These are phyloP conservation scores for Anthracocystis panici-leucophaei DNA, from an alignment of 1,284 basidiomycete genomes.

Conservation along the genomic window DNA sequence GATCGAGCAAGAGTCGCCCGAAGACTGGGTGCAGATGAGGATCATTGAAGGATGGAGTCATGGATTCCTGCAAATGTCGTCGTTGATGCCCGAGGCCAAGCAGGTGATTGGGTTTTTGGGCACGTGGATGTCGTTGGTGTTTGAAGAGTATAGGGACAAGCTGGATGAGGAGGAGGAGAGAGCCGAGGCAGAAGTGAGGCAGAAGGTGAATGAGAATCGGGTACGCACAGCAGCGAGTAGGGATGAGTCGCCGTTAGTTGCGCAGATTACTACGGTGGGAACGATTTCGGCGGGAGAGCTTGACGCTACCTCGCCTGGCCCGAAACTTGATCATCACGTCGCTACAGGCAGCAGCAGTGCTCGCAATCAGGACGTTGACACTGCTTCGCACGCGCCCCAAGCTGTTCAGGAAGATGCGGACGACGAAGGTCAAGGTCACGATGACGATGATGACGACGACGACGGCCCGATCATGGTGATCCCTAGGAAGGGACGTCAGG, in stretches of 20 bases:
- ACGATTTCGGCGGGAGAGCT: background rate
- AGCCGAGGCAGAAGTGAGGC: slow-evolving; percentile 23
- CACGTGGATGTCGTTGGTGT: slow-evolving; percentile 89
- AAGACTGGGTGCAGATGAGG: slow-evolving; percentile 93
- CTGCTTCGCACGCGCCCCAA: background rate
- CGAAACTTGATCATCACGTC: no score
- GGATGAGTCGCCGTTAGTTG: slow-evolving; percentile 7
- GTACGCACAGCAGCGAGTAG: slow-evolving; percentile 4
- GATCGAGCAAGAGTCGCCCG: slow-evolving; percentile 79
- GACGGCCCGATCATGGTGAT: slow-evolving; percentile 64
- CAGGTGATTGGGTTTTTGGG: slow-evolving; percentile 87
- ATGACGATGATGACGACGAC: slow-evolving; percentile 50
- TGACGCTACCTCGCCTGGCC: no score
- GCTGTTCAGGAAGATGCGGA: slow-evolving; percentile 24
- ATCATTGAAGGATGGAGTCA: slow-evolving; percentile 70
- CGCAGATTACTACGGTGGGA: slow-evolving; percentile 5
- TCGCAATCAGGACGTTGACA: slow-evolving; percentile 3
- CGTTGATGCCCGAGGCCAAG: slow-evolving; percentile 84
- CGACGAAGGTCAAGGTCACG: slow-evolving; percentile 47
- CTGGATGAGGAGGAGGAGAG: slow-evolving; percentile 42
- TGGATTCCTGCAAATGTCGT: slow-evolving; percentile 80
- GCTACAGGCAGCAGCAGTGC: slow-evolving; percentile 1
- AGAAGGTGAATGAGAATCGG: slow-evolving; percentile 12
- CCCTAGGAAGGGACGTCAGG: slow-evolving; percentile 31
- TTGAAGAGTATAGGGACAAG: slow-evolving; percentile 71